Percentiles rank a stretch among this genome's conserved stretches.
These are phyloP conservation scores for Nothomitra cinnamomea DNA, from an alignment of 2,329 filamentous ascomycete genomes.

Conservation along the genomic window DNA sequence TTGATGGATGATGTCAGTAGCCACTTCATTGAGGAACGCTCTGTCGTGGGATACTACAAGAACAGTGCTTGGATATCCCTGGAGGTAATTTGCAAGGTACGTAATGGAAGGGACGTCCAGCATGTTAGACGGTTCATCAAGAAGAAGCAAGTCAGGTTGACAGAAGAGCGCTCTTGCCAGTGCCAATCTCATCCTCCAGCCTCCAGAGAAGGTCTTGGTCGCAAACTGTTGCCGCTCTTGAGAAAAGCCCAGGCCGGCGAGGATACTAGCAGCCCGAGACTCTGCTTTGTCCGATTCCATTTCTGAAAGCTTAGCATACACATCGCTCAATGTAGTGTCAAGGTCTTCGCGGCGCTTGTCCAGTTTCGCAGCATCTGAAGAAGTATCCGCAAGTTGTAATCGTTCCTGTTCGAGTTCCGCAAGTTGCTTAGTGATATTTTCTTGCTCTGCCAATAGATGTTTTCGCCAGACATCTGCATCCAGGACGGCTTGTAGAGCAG, in stretches of 20 bases:
- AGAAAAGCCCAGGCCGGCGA: constrained; percentile 94
- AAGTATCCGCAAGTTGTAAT: constrained; percentile 73
- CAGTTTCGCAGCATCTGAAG: constrained; percentile 67
- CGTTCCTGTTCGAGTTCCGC: constrained; percentile 62
- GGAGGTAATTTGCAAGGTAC: constrained; percentile 90
- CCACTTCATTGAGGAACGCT: constrained; percentile 95
- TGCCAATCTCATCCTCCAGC: constrained; percentile 97
- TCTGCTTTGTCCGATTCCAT: constrained; percentile 99
- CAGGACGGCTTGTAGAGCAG: constrained; percentile 82
- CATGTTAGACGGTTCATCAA: constrained; percentile 99
- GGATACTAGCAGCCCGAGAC: constrained; percentile 82
- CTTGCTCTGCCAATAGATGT: constrained; percentile 77
- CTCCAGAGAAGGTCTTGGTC: constrained; percentile 96
- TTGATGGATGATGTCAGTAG: constrained; percentile 98
- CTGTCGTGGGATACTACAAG: constrained; percentile 97
- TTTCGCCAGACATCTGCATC: constrained; percentile 99
- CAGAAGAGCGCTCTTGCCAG: constrained; percentile 92
- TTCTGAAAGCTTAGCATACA: constrained; percentile 81
- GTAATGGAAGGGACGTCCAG: constrained; percentile 99
- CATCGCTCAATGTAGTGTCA: constrained; percentile 77
- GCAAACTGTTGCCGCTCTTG: constrained; percentile 78
- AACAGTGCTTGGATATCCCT: constrained; percentile 83
- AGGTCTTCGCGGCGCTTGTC: constrained; percentile 80
- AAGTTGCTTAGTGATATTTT: constrained; percentile 65
- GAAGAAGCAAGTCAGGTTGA: constrained; percentile 84